phyloP scores from a whole-genome alignment of 2,329 filamentous ascomycete species.

The Sclerotinia subarctica region DNA sequence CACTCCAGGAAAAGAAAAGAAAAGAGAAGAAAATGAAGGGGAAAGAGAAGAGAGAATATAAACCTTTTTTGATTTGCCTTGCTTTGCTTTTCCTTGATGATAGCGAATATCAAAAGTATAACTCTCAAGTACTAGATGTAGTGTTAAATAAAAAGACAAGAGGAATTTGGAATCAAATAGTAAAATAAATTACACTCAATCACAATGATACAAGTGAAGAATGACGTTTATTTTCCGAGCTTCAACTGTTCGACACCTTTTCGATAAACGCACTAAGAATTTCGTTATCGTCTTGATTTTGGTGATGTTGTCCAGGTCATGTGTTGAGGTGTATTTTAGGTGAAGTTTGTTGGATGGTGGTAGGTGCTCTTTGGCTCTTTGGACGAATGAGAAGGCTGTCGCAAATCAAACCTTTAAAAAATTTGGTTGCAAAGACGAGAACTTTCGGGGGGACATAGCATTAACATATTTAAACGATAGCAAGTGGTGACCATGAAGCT shows the following conservation, averaged over 20 bases:
- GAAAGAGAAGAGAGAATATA: neutral
- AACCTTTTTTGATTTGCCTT: neutral
- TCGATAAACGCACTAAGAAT: neutral
- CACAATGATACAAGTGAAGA: constrained; percentile 3
- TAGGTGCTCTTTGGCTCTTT: neutral
- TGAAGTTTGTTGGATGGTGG: constrained; percentile 2
- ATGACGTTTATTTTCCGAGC: neutral
- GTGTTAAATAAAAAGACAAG: neutral
- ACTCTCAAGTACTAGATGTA: neutral
- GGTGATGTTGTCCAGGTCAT: neutral
- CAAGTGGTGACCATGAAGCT: constrained; percentile 10
- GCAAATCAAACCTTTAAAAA: constrained; percentile 19
- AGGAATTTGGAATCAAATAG: neutral
- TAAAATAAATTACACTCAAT: neutral
- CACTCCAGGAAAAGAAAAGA: neutral
- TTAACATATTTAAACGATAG: constrained; percentile 21
- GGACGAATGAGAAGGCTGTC: constrained; percentile 21
- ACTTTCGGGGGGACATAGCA: constrained; percentile 13
- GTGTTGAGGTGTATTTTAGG: neutral
- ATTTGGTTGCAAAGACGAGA: constrained; percentile 22
- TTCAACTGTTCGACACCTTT: neutral
- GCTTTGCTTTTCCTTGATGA: neutral
- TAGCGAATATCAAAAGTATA: neutral
- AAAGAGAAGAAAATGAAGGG: neutral
- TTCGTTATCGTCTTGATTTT: neutral